Conservation (phyloP, 2,329 filamentous ascomycete genomes). For the Cladorrhinum sp. region DNA sequence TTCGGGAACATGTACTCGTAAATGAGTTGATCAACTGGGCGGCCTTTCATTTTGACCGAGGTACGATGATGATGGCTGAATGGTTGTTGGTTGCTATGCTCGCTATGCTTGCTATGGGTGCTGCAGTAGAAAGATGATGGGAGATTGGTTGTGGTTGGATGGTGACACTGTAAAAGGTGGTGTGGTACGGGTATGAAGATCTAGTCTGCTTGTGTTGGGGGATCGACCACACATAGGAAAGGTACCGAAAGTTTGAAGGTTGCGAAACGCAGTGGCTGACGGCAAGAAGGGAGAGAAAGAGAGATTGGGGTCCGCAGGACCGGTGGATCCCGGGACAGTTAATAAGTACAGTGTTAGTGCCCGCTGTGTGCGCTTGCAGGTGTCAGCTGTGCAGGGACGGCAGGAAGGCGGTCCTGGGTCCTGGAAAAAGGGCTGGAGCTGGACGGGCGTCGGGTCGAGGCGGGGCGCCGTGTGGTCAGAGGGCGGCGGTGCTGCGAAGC, state of each 20-base stretch:
- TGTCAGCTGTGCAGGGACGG: background rate
- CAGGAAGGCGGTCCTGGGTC: slow-evolving; percentile 11
- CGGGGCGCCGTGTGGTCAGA: slow-evolving; percentile 14
- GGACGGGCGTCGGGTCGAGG: slow-evolving; percentile 22
- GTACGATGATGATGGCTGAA: background rate
- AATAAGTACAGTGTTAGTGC: slow-evolving; percentile 1
- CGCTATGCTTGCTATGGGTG: background rate
- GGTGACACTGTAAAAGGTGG: background rate
- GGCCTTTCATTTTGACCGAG: slow-evolving; percentile 62
- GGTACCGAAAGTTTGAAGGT: background rate
- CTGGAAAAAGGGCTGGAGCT: slow-evolving; percentile 16
- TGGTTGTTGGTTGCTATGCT: background rate
- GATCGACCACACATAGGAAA: slow-evolving; percentile 12
- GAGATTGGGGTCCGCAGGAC: slow-evolving; percentile 22
- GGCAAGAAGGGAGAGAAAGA: slow-evolving; percentile 11
- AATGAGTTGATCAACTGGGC: slow-evolving; percentile 67
- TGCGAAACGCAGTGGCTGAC: background rate
- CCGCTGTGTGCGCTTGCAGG: background rate
- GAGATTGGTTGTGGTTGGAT: background rate
- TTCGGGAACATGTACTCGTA: slow-evolving; percentile 72
- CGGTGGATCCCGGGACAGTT: slow-evolving; percentile 16
- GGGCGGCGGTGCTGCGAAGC: slow-evolving; percentile 3
- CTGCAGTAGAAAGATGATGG: background rate
- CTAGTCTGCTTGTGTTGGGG: background rate
- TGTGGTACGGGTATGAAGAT: too few relatives aligned